Evolutionary conservation across 169 alveolate species (phyloP).

Genomic region (Miamiensis avidus): DNA sequence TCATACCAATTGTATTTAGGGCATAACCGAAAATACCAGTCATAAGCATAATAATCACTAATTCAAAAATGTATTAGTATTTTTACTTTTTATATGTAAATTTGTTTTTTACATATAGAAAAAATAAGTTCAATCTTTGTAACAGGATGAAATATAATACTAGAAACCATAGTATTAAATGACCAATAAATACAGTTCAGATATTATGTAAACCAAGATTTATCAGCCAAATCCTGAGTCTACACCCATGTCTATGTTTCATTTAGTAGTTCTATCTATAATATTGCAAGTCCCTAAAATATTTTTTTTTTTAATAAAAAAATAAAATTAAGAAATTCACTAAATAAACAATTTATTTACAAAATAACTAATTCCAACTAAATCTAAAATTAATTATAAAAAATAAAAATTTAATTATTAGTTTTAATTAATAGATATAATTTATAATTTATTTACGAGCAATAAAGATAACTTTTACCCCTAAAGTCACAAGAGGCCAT

Average conservation of each 20-base stretch:
- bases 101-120: background rate
- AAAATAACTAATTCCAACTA: background rate
- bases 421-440: no score
- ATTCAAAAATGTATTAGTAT: background rate
- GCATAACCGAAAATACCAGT: background rate
- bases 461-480: background rate
- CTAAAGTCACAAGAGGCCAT: background rate
- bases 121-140: background rate
- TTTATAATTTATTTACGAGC: background rate
- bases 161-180: background rate
- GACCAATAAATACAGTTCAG: background rate
- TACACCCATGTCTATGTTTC: background rate
- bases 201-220: background rate
- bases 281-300: background rate
- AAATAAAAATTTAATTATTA: no score
- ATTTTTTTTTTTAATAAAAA: no score
- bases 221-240: background rate
- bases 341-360: no score
- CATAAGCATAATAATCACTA: background rate
- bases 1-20: background rate
- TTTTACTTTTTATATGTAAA: no score
- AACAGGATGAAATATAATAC: background rate
- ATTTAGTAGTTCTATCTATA: no score
- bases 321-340: no score
- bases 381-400: no score